Conservation (phyloP, 2,329 filamentous ascomycete species). For the Talaromyces sp. region DNA sequence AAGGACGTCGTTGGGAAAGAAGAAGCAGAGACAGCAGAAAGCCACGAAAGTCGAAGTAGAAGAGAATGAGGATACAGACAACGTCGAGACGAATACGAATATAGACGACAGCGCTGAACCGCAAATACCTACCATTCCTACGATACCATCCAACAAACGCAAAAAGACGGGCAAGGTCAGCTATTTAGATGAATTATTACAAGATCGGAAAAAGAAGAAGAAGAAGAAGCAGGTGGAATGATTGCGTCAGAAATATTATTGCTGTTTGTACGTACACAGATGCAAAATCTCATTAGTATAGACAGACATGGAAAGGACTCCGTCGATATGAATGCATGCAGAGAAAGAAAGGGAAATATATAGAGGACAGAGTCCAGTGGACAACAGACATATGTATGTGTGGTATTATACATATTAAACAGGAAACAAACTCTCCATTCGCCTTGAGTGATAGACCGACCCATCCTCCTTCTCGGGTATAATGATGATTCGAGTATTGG, state of each 20-base stretch:
- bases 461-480: slow-evolving; percentile 14
- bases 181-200: slow-evolving; percentile 54
- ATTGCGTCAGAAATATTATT: background rate
- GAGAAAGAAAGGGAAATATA: background rate
- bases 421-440: slow-evolving; percentile 6
- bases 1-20: slow-evolving; percentile 33
- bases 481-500: background rate
- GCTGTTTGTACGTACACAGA: background rate
- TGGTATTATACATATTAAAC: background rate
- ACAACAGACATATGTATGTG: background rate
- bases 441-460: slow-evolving; percentile 7
- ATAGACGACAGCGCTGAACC: background rate
- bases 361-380: background rate
- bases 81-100: background rate
- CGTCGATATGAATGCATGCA: slow-evolving; percentile 1
- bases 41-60: background rate
- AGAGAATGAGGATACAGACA: background rate
- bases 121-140: background rate
- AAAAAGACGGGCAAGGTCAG: slow-evolving; percentile 31
- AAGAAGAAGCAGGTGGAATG: slow-evolving; percentile 26
- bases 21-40: slow-evolving; percentile 5
- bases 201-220: slow-evolving; percentile 46
- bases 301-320: background rate
- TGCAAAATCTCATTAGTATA: background rate
- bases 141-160: slow-evolving; percentile 12